Evolutionary conservation across 768 basidiomycete species (phyloP).

Genomic region (Galerina sulciceps): DNA sequence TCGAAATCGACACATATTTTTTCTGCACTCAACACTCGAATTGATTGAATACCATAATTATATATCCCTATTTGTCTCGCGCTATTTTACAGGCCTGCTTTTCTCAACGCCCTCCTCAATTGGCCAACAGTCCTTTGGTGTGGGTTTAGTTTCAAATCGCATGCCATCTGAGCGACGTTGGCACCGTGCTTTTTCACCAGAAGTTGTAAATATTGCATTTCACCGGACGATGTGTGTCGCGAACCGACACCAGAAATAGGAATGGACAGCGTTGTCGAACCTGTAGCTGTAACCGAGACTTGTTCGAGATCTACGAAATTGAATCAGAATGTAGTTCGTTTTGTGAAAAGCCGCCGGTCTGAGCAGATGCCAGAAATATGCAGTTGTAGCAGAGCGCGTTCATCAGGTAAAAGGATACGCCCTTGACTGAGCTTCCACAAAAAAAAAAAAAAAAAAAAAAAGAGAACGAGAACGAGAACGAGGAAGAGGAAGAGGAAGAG

Average conservation of each 20-base stretch:
- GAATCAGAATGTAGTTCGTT: conserved; percentile 21
- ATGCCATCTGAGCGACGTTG: conserved; percentile 77
- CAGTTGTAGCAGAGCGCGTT: too few relatives aligned
- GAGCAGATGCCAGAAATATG: too few relatives aligned
- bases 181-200: conserved; percentile 73
- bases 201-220: conserved; percentile 65
- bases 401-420: too few relatives aligned
- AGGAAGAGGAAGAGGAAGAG: neutral
- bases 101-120: conserved; percentile 63
- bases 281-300: conserved; percentile 48
- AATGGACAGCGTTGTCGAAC: conserved; percentile 40
- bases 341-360: neutral
- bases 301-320: conserved; percentile 62
- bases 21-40: neutral
- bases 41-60: neutral
- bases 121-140: conserved; percentile 87
- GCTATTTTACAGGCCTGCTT: conserved; percentile 47
- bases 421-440: too few relatives aligned
- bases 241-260: conserved; percentile 45
- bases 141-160: conserved; percentile 78
- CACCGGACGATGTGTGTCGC: conserved; percentile 72
- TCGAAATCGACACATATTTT: neutral
- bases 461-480: neutral
- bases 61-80: conserved; percentile 6
- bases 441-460: neutral